Evolutionary conservation across 1,139 yeast species (phyloP), one percentile per base, ranked within the genome.

Genomic region (Lodderomyces jiufengensis): DNA sequence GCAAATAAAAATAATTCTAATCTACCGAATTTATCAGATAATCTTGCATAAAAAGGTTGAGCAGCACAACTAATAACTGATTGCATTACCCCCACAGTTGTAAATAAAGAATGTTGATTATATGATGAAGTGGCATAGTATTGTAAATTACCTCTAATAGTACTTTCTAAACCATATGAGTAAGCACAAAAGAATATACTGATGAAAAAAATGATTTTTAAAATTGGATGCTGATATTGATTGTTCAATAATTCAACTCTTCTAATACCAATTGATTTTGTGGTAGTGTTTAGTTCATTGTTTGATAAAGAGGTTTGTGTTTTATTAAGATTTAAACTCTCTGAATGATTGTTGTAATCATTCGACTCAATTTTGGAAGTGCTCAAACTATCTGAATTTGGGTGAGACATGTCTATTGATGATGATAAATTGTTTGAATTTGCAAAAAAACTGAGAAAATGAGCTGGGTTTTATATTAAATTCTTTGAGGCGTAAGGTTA

Each of bases 21-120:
- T 49, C 92, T 74, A 23, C 90, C 90, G 51, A 80, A 81, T 21
- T 74, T 68, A 56, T 83, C 90, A 3, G 84, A 72, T 29, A 82
- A 60, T 48, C 87, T 68, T 4, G 90, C 88, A 43, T 69, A 79
- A 13, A 77, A 65, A 3, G 84, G 80, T 54, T 80, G 85, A 5
- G 85, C 72, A 24, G 83, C 87, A 15, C 86, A 86, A 34, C 79
- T 80, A 33, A 80, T 73, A 31, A 81, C 84, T 18, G 76, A 66
- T 40, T 73, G 69, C 39, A 81, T 72, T 23, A 80, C 83, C 40
- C 73, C 73, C 37, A 82, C 74, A 3, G 90, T 80, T 3, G 90
- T 70, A 34, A 76, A 58, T 36, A 81, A 62, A 10, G 90, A 78
- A 54, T 80, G 87, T 12, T 61, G 50, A 5, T 67, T 47, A 54